These are phyloP conservation scores for Penicillium canariense DNA, from an alignment of 495 filamentous ascomycete genomes.

Conservation along the genomic window DNA sequence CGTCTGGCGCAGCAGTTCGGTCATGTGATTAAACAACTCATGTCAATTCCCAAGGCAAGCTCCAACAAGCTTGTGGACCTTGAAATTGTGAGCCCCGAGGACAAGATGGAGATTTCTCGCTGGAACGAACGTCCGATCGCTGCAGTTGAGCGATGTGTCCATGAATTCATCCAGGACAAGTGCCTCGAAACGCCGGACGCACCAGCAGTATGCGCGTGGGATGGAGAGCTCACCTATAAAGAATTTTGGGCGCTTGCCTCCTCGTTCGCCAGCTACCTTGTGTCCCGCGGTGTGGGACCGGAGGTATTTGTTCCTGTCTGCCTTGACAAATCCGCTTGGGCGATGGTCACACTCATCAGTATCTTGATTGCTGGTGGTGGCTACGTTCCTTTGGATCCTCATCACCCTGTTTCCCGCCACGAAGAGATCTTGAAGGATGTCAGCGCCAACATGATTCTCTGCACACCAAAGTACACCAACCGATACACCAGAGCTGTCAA, in stretches of 20 bases:
- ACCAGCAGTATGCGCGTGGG: conserved; percentile 42
- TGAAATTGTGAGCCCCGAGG: conserved; percentile 33
- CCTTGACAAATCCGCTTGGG: conserved; percentile 56
- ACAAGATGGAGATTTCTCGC: conserved; percentile 31
- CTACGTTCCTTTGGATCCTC: conserved; percentile 58
- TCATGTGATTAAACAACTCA: conserved; percentile 35
- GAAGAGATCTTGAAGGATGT: conserved; percentile 42
- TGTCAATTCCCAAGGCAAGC: conserved; percentile 28
- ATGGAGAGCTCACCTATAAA: conserved; percentile 42
- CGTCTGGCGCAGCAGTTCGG: conserved; percentile 33
- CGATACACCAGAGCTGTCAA: conserved; percentile 31
- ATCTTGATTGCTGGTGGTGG: conserved; percentile 57
- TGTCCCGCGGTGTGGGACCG: conserved; percentile 45
- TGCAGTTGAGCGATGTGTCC: conserved; percentile 44
- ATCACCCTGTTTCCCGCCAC: conserved; percentile 49
- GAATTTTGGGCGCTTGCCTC: conserved; percentile 38
- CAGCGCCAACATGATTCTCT: conserved; percentile 38
- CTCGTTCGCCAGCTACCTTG: conserved; percentile 37
- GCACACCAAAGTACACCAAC: conserved; percentile 33
- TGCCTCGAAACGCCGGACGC: conserved; percentile 29
- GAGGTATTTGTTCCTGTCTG: conserved; percentile 55
- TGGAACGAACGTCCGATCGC: conserved; percentile 33
- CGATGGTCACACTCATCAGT: conserved; percentile 50
- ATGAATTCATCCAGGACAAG: conserved; percentile 40
- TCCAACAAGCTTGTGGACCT: conserved; percentile 28